Evolutionary conservation across 169 alveolate genomes (phyloP).

Genomic region (Plasmodium sp.): DNA sequence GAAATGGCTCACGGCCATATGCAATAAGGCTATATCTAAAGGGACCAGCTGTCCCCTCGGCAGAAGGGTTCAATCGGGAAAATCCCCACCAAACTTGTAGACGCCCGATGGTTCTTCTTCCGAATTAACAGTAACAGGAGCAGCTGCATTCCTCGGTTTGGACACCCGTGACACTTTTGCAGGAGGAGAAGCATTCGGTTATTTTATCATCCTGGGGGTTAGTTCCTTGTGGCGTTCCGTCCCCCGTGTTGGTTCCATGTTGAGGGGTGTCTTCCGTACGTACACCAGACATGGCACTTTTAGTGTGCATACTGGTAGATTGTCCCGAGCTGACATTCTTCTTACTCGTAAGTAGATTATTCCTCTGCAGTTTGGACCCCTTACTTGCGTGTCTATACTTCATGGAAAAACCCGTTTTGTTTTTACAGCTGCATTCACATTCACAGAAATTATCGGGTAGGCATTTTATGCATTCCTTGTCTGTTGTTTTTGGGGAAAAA

Average conservation of each 20-base stretch:
- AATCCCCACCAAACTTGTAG: neutral
- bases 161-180: conserved; percentile 63
- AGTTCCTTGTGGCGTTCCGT: conserved; percentile 1
- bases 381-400: conserved; percentile 59
- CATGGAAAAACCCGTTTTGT: conserved; percentile 71
- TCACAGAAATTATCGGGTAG: conserved; percentile 70
- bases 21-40: neutral
- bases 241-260: neutral
- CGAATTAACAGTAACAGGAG: conserved; percentile 59
- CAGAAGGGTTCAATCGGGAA: neutral
- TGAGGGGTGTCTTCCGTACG: neutral
- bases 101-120: neutral
- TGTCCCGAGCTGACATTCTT: conserved; percentile 10
- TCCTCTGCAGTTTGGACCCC: conserved; percentile 7
- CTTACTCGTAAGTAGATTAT: neutral
- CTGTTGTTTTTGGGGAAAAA: conserved; percentile 33
- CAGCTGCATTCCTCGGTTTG: conserved; percentile 73
- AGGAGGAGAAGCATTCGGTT: conserved; percentile 59
- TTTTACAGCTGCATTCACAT: conserved; percentile 67
- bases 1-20: neutral
- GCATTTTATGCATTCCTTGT: conserved; percentile 55
- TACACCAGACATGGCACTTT: neutral
- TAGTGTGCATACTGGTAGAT: neutral
- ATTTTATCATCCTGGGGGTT: conserved; percentile 5
- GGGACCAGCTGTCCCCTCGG: neutral